These are phyloP conservation scores for Boletus speciosus DNA, from an alignment of 768 basidiomycete species.

Conservation along the genomic window DNA sequence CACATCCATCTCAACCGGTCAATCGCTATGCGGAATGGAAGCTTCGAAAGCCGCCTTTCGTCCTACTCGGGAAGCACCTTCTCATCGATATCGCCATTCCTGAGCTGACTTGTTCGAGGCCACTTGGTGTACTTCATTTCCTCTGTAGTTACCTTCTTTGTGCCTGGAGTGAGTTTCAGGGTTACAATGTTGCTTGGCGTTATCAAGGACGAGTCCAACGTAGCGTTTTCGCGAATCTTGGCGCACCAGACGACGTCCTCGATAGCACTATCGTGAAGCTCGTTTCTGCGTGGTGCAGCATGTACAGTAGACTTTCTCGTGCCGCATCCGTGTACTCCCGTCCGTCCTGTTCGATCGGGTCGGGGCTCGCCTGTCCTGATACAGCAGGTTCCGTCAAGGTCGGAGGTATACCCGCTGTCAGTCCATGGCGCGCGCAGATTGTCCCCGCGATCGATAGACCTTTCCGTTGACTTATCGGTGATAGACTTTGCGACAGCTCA, in stretches of 20 bases:
- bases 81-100: background rate
- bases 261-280: too few relatives aligned
- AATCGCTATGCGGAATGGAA: conserved; percentile 8
- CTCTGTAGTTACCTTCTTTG: background rate
- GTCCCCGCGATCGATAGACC: background rate
- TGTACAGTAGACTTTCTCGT: too few relatives aligned
- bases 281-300: background rate
- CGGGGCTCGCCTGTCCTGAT: background rate
- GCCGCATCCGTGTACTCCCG: background rate
- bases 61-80: conserved; percentile 1
- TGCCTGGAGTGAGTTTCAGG: background rate
- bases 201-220: background rate
- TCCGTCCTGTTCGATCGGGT: background rate
- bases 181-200: background rate
- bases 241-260: background rate
- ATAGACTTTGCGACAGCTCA: background rate
- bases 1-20: background rate
- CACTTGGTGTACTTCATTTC: background rate
- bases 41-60: background rate
- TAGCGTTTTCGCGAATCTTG: background rate
- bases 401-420: background rate
- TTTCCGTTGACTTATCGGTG: background rate
- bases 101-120: background rate
- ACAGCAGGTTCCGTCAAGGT: background rate
- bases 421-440: background rate